Evolutionary conservation across 176 grass and related monocot genomes (phyloP), one percentile per base, ranked within the genome.

Genomic region (Stipa capillata): DNA sequence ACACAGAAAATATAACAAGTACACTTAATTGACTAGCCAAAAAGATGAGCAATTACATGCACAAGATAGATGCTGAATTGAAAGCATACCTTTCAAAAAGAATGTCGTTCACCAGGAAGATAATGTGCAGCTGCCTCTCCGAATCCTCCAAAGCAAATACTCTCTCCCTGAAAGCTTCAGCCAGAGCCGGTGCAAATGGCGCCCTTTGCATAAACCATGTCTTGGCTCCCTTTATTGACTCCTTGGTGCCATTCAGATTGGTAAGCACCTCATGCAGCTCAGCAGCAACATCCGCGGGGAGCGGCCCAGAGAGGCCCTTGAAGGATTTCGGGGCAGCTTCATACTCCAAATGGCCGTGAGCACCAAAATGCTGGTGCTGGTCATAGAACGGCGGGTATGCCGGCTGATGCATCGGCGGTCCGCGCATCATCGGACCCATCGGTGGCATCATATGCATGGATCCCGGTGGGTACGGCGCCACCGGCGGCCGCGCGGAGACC

Each of bases 181-280:
- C 90, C 75, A 99, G 54, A 48, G 92, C 96, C 2, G 81, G 96
- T 13, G 72, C 82, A 73, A 95, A 99, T 16, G 88, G 88, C 1
- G 84, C 76, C 67, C 92, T 86, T 63, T 99, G 92, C 90, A 99
- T 89, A 80, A 93, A 99, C 96, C 96, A 99, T 24, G 65, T 45
- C 84, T 99, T 99, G 41, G 96, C 86, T 1, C 90, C 96, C 84
- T 99, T 99, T 79, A 99, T 99, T 7, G 96, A 95, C 77, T 99
- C 96, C 60, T 95, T 99, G 3, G 92, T 99, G 69, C 92, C 96
- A 81, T 84, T 93, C n/a, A 99, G 83, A 78, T 87, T 94, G 65
- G 7, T 69, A 39, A 99, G 78, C 31, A 94, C 90, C 0, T 81
- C 86, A 14, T 91, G 85, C 69, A 95, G 84, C 82, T 99, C 96